phyloP scores from a whole-genome alignment of 2,329 filamentous ascomycete species.

The Volutella citrinella region DNA sequence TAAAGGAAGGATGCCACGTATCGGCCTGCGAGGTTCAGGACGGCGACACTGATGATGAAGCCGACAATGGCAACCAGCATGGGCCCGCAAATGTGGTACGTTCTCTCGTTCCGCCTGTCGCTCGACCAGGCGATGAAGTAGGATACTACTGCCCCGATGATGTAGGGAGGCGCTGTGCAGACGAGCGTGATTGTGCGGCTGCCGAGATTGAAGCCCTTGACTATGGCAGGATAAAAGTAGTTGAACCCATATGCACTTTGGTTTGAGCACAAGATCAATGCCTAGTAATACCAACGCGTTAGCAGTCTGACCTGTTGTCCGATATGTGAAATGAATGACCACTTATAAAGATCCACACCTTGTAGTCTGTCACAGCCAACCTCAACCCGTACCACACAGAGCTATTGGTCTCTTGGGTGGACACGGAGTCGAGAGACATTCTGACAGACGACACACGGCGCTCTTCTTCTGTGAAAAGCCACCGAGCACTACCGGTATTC shows the following conservation, averaged over 20 bases:
- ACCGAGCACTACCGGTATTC: constrained; percentile 19
- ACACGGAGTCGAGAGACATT: constrained; percentile 21
- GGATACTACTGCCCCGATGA: constrained; percentile 51
- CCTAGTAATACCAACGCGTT: too few relatives aligned
- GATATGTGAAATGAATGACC: too few relatives aligned
- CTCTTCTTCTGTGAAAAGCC: constrained; percentile 22
- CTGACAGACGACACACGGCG: constrained; percentile 20
- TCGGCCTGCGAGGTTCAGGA: constrained; percentile 32
- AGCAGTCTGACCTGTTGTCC: too few relatives aligned
- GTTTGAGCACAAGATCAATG: too few relatives aligned
- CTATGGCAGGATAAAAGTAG: constrained; percentile 45
- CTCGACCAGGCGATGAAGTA: constrained; percentile 59
- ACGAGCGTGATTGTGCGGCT: constrained; percentile 49
- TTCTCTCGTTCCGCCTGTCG: constrained; percentile 59
- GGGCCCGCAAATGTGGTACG: constrained; percentile 56
- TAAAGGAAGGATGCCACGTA: constrained; percentile 24
- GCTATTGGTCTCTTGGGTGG: constrained; percentile 17
- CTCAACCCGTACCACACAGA: constrained; percentile 20
- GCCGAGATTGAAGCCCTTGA: constrained; percentile 55
- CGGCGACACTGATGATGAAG: constrained; percentile 59
- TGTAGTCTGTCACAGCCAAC: constrained; percentile 20
- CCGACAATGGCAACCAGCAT: constrained; percentile 52
- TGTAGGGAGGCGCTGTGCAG: constrained; percentile 56
- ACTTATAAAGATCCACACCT: constrained; percentile 23
- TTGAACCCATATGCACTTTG: constrained; percentile 32